Base-by-base conservation (phyloP, 2,329 filamentous ascomycete genomes). In the Xylariaceae sp. region DNA sequence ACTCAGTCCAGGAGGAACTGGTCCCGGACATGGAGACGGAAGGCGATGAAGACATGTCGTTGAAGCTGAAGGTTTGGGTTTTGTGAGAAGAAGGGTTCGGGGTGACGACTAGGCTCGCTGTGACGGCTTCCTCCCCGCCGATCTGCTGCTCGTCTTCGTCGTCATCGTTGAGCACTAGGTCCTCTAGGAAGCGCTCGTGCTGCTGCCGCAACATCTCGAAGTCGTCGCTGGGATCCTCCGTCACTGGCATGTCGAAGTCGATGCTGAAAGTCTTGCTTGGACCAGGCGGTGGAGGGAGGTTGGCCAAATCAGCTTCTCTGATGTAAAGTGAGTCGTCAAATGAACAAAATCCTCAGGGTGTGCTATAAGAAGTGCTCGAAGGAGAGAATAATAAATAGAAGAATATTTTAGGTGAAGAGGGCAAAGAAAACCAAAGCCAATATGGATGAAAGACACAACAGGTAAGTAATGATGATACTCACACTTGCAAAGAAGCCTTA, bases 221-320 rank as follows among this genome's bases (percentile, higher is more conserved):
- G 55, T 70, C 71, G 45, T 75, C 73, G 19, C 71, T 70, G 1
- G 72, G 62, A 8, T 80, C 76, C 5, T 75, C 69, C 29, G 67
- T 70, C 5, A 69, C 71, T 0, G 78, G 71, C 65, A 84, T 74
- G 51, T 76, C 73, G 66, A 82, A 82, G 71, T 84, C 77, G 65
- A 82, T 82, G 64, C 76, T 80, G 65, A 83, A 82, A 14, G 77
- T 83, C 73, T 78, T 78, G 62, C 78, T 77, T 0, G 78, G 76
- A 3, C 73, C 73, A 3, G 78, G 69, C 1, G 73, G 72, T 8
- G 70, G 75, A 4, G 70, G 74, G 5, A 57, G 43, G 58, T 51
- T 57, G 57, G 57, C 48, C 9, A 52, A 36, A 29, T 56, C 45
- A 11, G 58, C 21, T n/a, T 50, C 66, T 60, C 60, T 64, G 57